A percentile compares a stretch with the other conserved stretches of the same genome.
phyloP scores from a whole-genome alignment of 2,329 filamentous ascomycete genomes.

The Talaromyces piceae region DNA sequence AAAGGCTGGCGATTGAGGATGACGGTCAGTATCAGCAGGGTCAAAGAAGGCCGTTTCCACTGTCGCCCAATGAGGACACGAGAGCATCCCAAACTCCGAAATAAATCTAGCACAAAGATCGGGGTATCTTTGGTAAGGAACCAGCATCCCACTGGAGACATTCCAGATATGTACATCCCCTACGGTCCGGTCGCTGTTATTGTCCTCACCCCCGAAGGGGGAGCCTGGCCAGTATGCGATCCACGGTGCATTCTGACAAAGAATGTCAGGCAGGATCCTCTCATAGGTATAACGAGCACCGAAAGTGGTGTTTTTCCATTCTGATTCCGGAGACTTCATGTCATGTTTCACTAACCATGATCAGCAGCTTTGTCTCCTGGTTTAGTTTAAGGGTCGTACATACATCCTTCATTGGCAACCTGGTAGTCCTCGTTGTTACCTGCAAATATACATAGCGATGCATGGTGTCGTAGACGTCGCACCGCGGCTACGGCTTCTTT shows the following conservation, averaged over 20 bases:
- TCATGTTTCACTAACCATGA: not conserved
- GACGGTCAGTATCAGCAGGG: constrained; percentile 59
- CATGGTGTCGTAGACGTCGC: constrained; percentile 63
- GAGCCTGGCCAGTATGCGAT: constrained; percentile 51
- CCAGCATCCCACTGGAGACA: constrained; percentile 37
- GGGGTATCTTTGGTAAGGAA: constrained; percentile 67
- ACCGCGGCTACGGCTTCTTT: constrained; percentile 54
- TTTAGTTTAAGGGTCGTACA: constrained; percentile 41
- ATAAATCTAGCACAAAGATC: constrained; percentile 72
- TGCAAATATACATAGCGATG: constrained; percentile 70
- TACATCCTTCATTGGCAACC: constrained; percentile 57
- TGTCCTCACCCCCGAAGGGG: constrained; percentile 55
- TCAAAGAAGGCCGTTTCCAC: constrained; percentile 60
- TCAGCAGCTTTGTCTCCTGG: not conserved
- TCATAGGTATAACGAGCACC: constrained; percentile 73
- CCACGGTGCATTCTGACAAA: constrained; percentile 22
- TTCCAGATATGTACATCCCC: constrained; percentile 92
- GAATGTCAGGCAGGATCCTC: constrained; percentile 67
- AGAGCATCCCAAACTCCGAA: constrained; percentile 83
- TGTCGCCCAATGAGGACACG: constrained; percentile 58
- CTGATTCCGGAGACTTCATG: constrained; percentile 46
- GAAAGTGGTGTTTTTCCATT: constrained; percentile 69
- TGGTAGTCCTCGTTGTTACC: constrained; percentile 76
- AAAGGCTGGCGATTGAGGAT: constrained; percentile 68
- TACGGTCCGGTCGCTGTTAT: constrained; percentile 63